Evolutionary conservation across 495 filamentous ascomycete species (phyloP), one percentile per base, ranked within the genome.

Genomic region (Lasiosphaeria miniovina): DNA sequence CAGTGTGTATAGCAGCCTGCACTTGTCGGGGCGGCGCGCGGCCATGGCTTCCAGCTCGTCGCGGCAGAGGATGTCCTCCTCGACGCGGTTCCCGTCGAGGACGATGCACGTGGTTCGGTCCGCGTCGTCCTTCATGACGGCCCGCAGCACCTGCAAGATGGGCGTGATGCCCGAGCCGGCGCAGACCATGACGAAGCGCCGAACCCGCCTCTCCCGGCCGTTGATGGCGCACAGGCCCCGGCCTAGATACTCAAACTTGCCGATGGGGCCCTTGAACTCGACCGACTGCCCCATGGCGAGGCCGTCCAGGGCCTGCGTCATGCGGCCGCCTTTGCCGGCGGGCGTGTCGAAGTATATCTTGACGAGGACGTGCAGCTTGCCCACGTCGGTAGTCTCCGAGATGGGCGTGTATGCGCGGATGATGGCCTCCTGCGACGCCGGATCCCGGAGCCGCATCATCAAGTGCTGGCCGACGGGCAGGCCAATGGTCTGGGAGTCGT

Each of bases 341-440:
- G 73, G 70, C 0, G 80, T 84, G 54, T 85, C 84, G 65, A 86
- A 87, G 73, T 98, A 98, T 50, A 98, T 77, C 69, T 98, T 98
- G 57, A 98, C 77, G 0, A 98, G 80, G 8, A 98, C 74, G 45
- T 90, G 82, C 54, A 96, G 73, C 14, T 72, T 77, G 5, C 93
- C 93, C 53, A 74, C 73, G 36, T 85, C 75, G 4, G 69, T 68
- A 8, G 74, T 80, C 17, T 87, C 78, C 0, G 91, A 92, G 51
- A 96, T 85, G 6, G 93, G 93, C 3, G 93, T 98, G 72, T 98
- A 98, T 3, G 88, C 85, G 36, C 93, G 82, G 67, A 96, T 91
- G 64, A 96, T 88, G 36, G 84, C 75, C 69, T 92, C 85, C 15
- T 82, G 72, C 3, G 84, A 86, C 3, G 75, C 80, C 1, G 86